Percentiles rank a stretch among this genome's conserved stretches.
phyloP scores from a whole-genome alignment of 2,329 filamentous ascomycete genomes.

The Penicillium sp. region DNA sequence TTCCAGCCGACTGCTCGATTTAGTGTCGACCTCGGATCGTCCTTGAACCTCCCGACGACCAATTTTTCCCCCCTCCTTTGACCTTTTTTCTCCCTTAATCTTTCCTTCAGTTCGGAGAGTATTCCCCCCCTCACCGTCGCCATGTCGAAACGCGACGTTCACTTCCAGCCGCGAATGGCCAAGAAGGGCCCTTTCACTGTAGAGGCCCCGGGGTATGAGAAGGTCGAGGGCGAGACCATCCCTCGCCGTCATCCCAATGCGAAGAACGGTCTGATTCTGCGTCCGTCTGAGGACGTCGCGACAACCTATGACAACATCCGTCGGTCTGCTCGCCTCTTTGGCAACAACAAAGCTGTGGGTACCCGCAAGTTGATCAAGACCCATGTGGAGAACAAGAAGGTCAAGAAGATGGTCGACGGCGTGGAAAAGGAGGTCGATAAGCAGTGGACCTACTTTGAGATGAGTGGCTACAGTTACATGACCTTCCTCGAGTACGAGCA shows the following conservation, averaged over 20 bases:
- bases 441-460: slow-evolving; percentile 86
- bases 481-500: slow-evolving; percentile 75
- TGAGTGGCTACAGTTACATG: slow-evolving; percentile 68
- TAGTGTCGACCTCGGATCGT: background rate
- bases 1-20: slow-evolving; percentile 1
- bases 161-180: slow-evolving; percentile 46
- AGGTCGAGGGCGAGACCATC: slow-evolving; percentile 73
- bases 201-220: slow-evolving; percentile 62
- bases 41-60: background rate
- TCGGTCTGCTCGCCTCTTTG: slow-evolving; percentile 58
- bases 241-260: slow-evolving; percentile 68
- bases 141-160: slow-evolving; percentile 29
- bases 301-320: slow-evolving; percentile 76
- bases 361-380: slow-evolving; percentile 67
- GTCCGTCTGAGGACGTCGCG: slow-evolving; percentile 61
- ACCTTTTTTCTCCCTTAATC: background rate
- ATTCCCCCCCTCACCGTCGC: slow-evolving; percentile 9
- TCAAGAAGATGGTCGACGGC: slow-evolving; percentile 82
- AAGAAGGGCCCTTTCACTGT: slow-evolving; percentile 70
- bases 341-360: slow-evolving; percentile 61
- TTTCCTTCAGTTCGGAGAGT: slow-evolving; percentile 5
- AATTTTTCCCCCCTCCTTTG: background rate
- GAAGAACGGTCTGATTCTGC: slow-evolving; percentile 62
- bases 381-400: slow-evolving; percentile 79
- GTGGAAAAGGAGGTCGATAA: slow-evolving; percentile 75